Conservation (phyloP, 169 alveolate genomes). For the Amoebophrya sp. region DNA sequence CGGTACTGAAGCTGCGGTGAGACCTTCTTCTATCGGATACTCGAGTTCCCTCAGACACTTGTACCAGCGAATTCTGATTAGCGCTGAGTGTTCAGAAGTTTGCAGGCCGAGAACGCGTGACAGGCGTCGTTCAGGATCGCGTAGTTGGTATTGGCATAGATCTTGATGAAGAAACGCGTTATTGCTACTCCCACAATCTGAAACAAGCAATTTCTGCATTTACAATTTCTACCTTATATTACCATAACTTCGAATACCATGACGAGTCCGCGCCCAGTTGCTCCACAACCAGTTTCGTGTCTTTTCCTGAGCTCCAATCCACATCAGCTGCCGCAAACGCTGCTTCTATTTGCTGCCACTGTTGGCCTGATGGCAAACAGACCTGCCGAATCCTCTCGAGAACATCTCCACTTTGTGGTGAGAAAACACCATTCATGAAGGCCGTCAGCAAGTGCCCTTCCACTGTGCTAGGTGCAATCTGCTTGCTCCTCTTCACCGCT, state of each 20-base stretch:
- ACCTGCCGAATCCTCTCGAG: neutral
- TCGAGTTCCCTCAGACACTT: neutral
- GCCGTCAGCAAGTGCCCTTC: neutral
- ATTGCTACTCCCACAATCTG: too few relatives aligned
- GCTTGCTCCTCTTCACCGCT: neutral
- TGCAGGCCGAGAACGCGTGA: too few relatives aligned
- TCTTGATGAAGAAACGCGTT: too few relatives aligned
- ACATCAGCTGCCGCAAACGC: neutral
- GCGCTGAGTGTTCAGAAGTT: too few relatives aligned
- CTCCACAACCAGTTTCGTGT: neutral
- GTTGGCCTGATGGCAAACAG: neutral
- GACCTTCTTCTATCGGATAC: neutral
- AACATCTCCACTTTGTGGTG: neutral
- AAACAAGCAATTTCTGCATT: too few relatives aligned
- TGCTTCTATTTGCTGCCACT: neutral
- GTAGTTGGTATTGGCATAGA: too few relatives aligned
- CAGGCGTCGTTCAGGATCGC: too few relatives aligned
- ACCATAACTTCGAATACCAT: neutral
- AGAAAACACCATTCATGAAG: neutral
- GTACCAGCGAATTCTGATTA: too few relatives aligned
- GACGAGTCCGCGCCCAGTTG: neutral
- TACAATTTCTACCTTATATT: neutral
- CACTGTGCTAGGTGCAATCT: neutral
- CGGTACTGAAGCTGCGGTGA: neutral
- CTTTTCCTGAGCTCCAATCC: neutral